Conservation (phyloP, 208 protist species). For the Angomonas desouzai region DNA sequence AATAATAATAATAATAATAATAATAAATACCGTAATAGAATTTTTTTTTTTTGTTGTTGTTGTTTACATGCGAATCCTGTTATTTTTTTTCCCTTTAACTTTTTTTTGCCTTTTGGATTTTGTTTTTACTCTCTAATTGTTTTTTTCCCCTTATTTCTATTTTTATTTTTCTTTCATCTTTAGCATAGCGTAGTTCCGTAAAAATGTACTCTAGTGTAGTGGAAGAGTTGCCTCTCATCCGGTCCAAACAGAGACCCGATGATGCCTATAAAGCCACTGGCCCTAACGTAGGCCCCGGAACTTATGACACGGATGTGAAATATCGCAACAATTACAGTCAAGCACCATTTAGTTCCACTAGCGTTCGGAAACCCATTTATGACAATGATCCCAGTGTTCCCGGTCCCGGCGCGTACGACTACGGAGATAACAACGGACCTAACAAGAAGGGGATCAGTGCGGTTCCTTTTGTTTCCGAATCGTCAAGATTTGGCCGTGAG, state of each 20-base stretch:
- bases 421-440: not conserved
- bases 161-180: too few relatives aligned
- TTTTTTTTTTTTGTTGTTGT: too few relatives aligned
- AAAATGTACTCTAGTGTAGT: conserved; percentile 24
- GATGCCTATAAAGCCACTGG: conserved; percentile 27
- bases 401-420: conserved; percentile 65
- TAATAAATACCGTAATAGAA: too few relatives aligned
- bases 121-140: too few relatives aligned
- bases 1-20: conserved; percentile 14
- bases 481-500: conserved; percentile 39
- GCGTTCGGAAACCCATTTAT: conserved; percentile 32
- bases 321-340: conserved; percentile 28
- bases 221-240: conserved; percentile 73
- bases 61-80: too few relatives aligned
- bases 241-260: conserved; percentile 48
- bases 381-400: conserved; percentile 30
- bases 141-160: too few relatives aligned
- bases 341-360: conserved; percentile 75
- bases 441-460: conserved; percentile 28
- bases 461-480: conserved; percentile 64
- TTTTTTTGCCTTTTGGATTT: too few relatives aligned
- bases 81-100: too few relatives aligned
- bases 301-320: conserved; percentile 48
- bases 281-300: conserved; percentile 62
- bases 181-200: too few relatives aligned